Conservation (phyloP, 805 yeast genomes). For the Metschnikowia continentalis region DNA sequence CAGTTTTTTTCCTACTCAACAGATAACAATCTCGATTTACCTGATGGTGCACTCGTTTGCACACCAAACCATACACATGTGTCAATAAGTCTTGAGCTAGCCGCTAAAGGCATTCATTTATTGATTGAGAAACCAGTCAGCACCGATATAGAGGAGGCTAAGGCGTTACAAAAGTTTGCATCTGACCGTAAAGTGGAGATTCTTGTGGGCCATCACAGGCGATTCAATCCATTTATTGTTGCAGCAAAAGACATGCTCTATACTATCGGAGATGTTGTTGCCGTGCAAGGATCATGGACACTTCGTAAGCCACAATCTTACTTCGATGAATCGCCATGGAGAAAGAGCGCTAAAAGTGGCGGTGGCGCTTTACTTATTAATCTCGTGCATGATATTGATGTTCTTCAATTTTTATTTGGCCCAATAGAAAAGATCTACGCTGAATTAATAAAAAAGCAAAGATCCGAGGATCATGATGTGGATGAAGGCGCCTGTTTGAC, state of each 20-base stretch:
- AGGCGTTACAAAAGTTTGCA: slow-evolving; percentile 24
- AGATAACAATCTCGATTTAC: slow-evolving; percentile 16
- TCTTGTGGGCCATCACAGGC: slow-evolving; percentile 38
- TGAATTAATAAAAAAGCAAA: slow-evolving; percentile 28
- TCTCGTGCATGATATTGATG: slow-evolving; percentile 37
- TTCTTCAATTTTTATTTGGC: slow-evolving; percentile 36
- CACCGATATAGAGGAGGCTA: slow-evolving; percentile 28
- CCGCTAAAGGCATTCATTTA: slow-evolving; percentile 29
- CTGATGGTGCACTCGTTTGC: slow-evolving; percentile 38
- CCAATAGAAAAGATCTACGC: slow-evolving; percentile 36
- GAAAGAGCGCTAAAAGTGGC: slow-evolving; percentile 24
- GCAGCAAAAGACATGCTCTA: slow-evolving; percentile 27
- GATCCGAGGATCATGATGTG: slow-evolving; percentile 24
- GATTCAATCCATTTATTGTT: slow-evolving; percentile 38
- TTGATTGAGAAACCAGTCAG: slow-evolving; percentile 38
- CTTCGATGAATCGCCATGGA: slow-evolving; percentile 31
- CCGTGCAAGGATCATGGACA: slow-evolving; percentile 39
- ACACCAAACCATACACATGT: slow-evolving; percentile 41
- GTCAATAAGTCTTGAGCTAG: slow-evolving; percentile 27
- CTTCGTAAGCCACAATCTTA: slow-evolving; percentile 34
- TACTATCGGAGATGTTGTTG: slow-evolving; percentile 30
- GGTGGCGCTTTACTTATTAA: slow-evolving; percentile 38
- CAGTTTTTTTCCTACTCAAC: slow-evolving; percentile 27
- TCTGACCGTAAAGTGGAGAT: slow-evolving; percentile 23
- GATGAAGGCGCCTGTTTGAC: slow-evolving; percentile 44